Conservation (phyloP, 768 basidiomycete genomes). For the Glaciozyma martinii region DNA sequence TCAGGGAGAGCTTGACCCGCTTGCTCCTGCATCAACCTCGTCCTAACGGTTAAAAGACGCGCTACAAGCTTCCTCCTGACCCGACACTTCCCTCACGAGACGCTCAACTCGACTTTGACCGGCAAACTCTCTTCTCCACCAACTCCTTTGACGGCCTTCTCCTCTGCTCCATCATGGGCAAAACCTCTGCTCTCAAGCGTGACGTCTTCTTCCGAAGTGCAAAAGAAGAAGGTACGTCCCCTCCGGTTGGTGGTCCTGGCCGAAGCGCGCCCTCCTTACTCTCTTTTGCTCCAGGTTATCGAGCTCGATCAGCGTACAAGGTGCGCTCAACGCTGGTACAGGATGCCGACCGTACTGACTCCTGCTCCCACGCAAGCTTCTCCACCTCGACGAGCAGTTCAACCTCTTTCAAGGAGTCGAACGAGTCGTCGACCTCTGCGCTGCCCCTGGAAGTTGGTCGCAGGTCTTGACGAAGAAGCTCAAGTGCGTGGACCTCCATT, state of each 20-base stretch:
- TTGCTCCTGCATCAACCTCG: no score
- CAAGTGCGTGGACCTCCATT: conserved; percentile 26
- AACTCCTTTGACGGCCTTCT: background rate
- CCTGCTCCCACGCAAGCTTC: conserved; percentile 24
- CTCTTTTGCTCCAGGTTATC: conserved; percentile 30
- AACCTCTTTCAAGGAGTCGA: conserved; percentile 34
- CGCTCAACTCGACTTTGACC: no score
- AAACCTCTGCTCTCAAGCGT: conserved; percentile 3
- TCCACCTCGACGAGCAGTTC: conserved; percentile 39
- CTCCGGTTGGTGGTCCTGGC: no score
- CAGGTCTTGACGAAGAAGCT: conserved; percentile 41
- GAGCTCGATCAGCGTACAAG: conserved; percentile 39
- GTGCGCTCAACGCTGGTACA: background rate
- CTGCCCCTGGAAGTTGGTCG: conserved; percentile 41
- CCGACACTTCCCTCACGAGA: no score
- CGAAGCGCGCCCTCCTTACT: background rate
- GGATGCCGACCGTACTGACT: background rate
- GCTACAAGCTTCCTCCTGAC: no score
- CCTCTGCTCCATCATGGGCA: background rate
- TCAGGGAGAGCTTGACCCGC: no score
- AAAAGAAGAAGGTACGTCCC: conserved; percentile 24
- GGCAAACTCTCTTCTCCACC: no score
- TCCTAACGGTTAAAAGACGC: no score
- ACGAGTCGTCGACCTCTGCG: conserved; percentile 37
- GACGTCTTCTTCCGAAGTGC: conserved; percentile 26